These are phyloP conservation scores for Luffa acutangula DNA, from an alignment of 306 rosid genomes.

Conservation along the genomic window DNA sequence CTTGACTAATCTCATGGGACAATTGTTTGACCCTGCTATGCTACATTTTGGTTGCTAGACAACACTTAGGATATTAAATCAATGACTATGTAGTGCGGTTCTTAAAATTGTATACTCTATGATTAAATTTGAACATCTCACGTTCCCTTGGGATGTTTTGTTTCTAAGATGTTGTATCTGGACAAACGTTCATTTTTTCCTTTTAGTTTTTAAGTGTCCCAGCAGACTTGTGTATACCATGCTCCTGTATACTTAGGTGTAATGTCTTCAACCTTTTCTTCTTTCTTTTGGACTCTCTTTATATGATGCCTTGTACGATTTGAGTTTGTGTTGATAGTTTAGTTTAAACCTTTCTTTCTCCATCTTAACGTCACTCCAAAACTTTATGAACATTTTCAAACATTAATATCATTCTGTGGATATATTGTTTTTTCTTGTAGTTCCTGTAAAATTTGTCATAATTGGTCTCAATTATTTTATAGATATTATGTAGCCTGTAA, in stretches of 20 bases:
- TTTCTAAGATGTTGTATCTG: not conserved
- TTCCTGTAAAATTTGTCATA: not conserved
- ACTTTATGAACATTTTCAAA: not conserved
- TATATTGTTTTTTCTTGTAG: not conserved
- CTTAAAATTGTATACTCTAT: not conserved
- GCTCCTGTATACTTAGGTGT: not conserved
- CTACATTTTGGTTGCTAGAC: no score
- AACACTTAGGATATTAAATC: not conserved
- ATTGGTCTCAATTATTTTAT: not conserved
- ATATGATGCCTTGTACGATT: conserved; percentile 1
- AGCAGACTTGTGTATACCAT: not conserved
- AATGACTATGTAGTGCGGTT: not conserved
- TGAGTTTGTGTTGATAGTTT: conserved; percentile 5
- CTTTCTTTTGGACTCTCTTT: conserved; percentile 5
- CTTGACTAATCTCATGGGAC: no score
- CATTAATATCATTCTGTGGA: not conserved
- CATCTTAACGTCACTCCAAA: not conserved
- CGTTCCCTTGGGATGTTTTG: not conserved
- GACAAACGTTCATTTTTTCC: not conserved
- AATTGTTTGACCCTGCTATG: no score
- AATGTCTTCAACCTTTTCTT: not conserved
- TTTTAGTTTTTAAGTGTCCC: not conserved
- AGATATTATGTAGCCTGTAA: not conserved
- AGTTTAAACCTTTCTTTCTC: not conserved
- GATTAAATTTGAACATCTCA: not conserved